Conservation (phyloP, 1,139 yeast genomes). For the Yamadazyma mexicana region DNA sequence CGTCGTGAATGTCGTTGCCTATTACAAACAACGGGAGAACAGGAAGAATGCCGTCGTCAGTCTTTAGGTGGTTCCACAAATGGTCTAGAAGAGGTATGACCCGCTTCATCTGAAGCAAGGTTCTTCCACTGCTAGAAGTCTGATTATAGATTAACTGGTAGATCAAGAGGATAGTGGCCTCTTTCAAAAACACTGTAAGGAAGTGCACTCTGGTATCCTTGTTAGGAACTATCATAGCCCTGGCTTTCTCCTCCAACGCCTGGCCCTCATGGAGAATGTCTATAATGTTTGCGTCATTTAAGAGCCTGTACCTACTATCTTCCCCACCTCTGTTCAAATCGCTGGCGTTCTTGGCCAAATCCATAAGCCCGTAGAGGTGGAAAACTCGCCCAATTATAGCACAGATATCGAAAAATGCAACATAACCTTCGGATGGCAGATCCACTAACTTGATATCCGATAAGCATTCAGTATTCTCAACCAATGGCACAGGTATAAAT, state of each 20-base stretch:
- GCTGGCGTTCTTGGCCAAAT: background rate
- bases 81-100: background rate
- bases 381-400: background rate
- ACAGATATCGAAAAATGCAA: background rate
- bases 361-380: constrained; percentile 1
- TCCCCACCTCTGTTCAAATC: background rate
- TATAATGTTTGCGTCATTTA: background rate
- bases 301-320: background rate
- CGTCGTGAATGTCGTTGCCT: constrained; percentile 1
- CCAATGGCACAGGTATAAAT: background rate
- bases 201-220: background rate
- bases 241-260: background rate
- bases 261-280: background rate
- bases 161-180: background rate
- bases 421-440: background rate
- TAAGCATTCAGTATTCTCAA: background rate
- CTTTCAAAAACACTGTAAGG: background rate
- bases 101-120: constrained; percentile 3
- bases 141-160: constrained; percentile 1
- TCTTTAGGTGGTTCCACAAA: too few relatives aligned
- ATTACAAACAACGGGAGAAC: background rate
- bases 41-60: background rate
- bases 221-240: background rate
- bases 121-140: background rate
- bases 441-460: background rate